Evolutionary conservation across 192 early-diverging fungal species (phyloP).

Genomic region (Dispira simplex): DNA sequence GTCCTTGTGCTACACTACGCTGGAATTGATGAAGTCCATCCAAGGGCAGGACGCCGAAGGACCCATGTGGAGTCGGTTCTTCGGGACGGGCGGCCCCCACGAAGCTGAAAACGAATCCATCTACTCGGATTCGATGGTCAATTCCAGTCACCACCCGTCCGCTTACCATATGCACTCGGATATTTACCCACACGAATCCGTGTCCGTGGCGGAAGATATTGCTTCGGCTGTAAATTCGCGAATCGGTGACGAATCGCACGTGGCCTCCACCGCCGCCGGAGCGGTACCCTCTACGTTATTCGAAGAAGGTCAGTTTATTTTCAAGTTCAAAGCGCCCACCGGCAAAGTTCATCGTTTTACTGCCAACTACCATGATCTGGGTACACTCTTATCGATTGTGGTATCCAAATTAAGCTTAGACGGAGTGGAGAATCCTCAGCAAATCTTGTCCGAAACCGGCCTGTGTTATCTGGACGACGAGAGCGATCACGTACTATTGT

Average conservation of each 20-base stretch:
- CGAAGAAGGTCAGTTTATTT: constrained; percentile 30
- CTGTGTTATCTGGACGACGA: constrained; percentile 88
- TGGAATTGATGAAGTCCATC: constrained; percentile 65
- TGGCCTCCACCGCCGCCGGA: constrained; percentile 6
- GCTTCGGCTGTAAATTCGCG: constrained; percentile 34
- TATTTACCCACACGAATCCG: constrained; percentile 32
- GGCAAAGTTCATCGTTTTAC: constrained; percentile 65
- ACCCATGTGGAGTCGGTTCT: constrained; percentile 70
- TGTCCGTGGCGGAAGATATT: constrained; percentile 34
- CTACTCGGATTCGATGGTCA: constrained; percentile 38
- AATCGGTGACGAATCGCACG: constrained; percentile 24
- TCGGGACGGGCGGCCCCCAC: constrained; percentile 24
- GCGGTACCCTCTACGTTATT: constrained; percentile 12
- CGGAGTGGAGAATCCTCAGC: constrained; percentile 28
- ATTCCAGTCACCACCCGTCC: constrained; percentile 14
- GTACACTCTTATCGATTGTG: constrained; percentile 34
- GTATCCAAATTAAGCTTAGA: constrained; percentile 41
- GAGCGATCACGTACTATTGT: constrained; percentile 68
- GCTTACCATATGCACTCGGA: constrained; percentile 12
- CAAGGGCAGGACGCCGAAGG: constrained; percentile 25
- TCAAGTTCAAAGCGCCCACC: constrained; percentile 63
- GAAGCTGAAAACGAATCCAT: constrained; percentile 49
- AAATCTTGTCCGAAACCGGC: constrained; percentile 28
- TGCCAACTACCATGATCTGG: constrained; percentile 32
- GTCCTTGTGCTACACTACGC: constrained; percentile 62